Conservation (phyloP, 257 asterid species). For the Nicotiana obtusifolia region DNA sequence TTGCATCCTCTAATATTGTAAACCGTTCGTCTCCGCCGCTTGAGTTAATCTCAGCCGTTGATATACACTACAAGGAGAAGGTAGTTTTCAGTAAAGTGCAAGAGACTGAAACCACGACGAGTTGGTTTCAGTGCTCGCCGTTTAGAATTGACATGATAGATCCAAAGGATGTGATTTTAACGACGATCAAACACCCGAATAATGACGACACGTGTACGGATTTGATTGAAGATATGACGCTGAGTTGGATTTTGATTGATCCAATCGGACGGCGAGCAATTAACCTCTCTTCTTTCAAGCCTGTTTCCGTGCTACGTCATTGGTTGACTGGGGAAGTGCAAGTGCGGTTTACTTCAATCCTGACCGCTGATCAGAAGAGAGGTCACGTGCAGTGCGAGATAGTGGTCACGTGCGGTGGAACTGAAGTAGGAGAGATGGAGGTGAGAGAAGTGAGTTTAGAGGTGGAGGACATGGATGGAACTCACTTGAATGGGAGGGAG, state of each 20-base stretch:
- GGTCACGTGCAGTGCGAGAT: conserved; percentile 52
- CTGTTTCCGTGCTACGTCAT: conserved; percentile 67
- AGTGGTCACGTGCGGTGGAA: conserved; percentile 58
- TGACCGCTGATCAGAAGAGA: conserved; percentile 14
- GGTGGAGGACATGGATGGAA: conserved; percentile 81
- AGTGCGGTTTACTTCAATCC: conserved; percentile 48
- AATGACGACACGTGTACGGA: conserved; percentile 35
- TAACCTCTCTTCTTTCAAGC: conserved; percentile 60
- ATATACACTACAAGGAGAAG: conserved; percentile 35
- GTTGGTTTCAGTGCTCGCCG: conserved; percentile 87
- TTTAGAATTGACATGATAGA: conserved; percentile 71
- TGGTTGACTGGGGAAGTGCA: conserved; percentile 87
- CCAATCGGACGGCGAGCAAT: conserved; percentile 40
- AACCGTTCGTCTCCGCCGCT: conserved; percentile 22
- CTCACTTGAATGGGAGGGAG: conserved; percentile 67
- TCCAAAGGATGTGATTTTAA: conserved; percentile 63
- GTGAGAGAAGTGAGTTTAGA: conserved; percentile 72
- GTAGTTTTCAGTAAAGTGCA: conserved; percentile 41
- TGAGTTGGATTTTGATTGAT: conserved; percentile 80
- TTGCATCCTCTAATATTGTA: not conserved
- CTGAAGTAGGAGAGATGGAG: conserved; percentile 67
- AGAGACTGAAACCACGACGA: conserved; percentile 54
- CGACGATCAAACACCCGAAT: conserved; percentile 38
- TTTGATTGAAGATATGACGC: conserved; percentile 28
- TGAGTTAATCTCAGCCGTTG: conserved; percentile 74